These are phyloP conservation scores for Deakozyma indianensis DNA, from an alignment of 805 yeast species.

Conservation along the genomic window DNA sequence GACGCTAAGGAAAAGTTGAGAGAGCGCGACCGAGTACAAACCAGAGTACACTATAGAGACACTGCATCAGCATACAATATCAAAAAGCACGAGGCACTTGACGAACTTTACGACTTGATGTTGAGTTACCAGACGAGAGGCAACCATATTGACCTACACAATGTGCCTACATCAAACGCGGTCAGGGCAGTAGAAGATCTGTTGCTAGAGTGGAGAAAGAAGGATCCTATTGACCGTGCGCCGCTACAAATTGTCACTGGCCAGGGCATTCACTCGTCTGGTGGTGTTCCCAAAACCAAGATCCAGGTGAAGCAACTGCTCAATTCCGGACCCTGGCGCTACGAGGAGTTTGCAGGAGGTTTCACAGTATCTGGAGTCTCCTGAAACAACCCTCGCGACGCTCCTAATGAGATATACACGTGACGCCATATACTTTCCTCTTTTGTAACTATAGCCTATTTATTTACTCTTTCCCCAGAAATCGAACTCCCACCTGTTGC, in stretches of 20 bases:
- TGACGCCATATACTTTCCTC: too few species aligned
- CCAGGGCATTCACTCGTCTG: conserved; percentile 11
- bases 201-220: not conserved
- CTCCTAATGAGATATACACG: too few species aligned
- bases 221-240: not conserved
- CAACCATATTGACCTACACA: not conserved
- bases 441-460: too few species aligned
- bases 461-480: too few species aligned
- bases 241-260: conserved; percentile 12
- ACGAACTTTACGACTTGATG: not conserved
- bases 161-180: not conserved
- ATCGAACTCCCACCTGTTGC: not conserved
- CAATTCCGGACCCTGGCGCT: conserved; percentile 5
- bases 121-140: not conserved
- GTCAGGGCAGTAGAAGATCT: not conserved
- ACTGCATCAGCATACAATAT: not conserved
- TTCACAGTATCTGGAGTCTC: not conserved
- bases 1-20: not conserved
- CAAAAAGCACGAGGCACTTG: not conserved
- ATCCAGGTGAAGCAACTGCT: conserved; percentile 9
- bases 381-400: too few species aligned
- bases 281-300: conserved; percentile 12
- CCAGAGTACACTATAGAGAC: not conserved
- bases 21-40: not conserved
- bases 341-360: conserved; percentile 6